phyloP scores from a whole-genome alignment of 108 stramenopile species.

The Conticribra guillardii region DNA sequence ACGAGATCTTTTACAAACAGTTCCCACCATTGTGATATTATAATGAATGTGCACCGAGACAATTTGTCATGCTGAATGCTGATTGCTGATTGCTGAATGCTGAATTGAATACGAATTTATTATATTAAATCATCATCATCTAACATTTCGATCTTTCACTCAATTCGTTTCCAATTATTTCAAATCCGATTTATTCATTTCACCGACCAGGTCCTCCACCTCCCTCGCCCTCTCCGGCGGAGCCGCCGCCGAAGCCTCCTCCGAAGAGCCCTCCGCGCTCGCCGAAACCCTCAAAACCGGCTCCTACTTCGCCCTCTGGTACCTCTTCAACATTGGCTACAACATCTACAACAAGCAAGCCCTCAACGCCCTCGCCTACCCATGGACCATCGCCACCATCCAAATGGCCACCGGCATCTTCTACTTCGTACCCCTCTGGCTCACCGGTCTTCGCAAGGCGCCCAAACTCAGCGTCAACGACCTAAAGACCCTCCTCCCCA shows the following conservation, averaged over 20 bases:
- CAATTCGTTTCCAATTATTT: slow-evolving; percentile 5
- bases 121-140: no score
- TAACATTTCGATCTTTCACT: no score
- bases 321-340: slow-evolving; percentile 98
- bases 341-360: slow-evolving; percentile 99
- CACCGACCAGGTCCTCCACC: slow-evolving; percentile 37
- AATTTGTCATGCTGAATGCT: no score
- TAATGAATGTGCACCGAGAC: no score
- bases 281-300: slow-evolving; percentile 83
- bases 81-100: no score
- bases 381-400: slow-evolving; percentile 95
- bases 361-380: slow-evolving; percentile 89
- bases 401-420: slow-evolving; percentile 95
- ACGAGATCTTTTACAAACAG: no score
- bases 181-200: neutral
- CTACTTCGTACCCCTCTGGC: slow-evolving; percentile 92
- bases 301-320: slow-evolving; percentile 96
- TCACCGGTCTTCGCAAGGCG: slow-evolving; percentile 84
- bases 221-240: slow-evolving; percentile 71
- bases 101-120: no score
- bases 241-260: slow-evolving; percentile 56
- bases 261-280: slow-evolving; percentile 47
- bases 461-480: slow-evolving; percentile 88
- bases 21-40: no score
- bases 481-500: slow-evolving; percentile 91